Base-by-base conservation (phyloP, 1,284 basidiomycete species). In the Vanrija humicola region DNA sequence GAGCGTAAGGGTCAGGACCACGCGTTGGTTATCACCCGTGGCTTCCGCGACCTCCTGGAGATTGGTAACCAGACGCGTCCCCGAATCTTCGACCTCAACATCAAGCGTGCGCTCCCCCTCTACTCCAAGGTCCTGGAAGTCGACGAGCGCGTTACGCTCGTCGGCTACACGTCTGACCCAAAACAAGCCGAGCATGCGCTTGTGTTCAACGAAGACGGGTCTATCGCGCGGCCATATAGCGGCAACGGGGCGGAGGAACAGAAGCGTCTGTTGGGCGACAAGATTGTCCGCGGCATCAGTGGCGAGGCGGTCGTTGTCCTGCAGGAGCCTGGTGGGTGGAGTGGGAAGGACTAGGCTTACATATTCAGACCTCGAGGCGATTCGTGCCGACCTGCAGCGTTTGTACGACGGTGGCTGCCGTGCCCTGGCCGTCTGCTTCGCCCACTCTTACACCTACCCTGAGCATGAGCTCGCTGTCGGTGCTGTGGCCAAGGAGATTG, bases 1-100 rank as follows among this genome's bases (percentile, higher is more conserved):
- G 95, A 98, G 72, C 85, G 95, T 39, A 94, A 93, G 72, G 95
- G 95, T 0, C 86, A 90, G 67, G 85, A 86, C 62, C 91, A 96
- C 59, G 95, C 92, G 0, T 80, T 98, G 21, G 77, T 98, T 18
- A 96, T 94, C 68, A 79, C 79, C 0, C 73, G 76, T 59, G 78
- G 72, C 15, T 79, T 78, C 63, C 64, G 46, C 19, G 78, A 79
- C 57, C 51, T 77, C 12, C 63, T 79, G 5, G 66, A 67, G 44
- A 79, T 79, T 48, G 76, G 77, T 26, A 79, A 75, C 54, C 78
- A 79, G 58, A 68, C 59, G 6, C 60, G 63, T 2, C 63, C 74
- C 0, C 55, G 54, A 10, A 72, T 78, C 52, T 78, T 76, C 50
- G 73, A 74, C 52, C 66, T 77, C 34, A 70, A 68, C 38, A 79